Base-by-base conservation (phyloP, 768 basidiomycete species). In the Mrakia gelida region DNA sequence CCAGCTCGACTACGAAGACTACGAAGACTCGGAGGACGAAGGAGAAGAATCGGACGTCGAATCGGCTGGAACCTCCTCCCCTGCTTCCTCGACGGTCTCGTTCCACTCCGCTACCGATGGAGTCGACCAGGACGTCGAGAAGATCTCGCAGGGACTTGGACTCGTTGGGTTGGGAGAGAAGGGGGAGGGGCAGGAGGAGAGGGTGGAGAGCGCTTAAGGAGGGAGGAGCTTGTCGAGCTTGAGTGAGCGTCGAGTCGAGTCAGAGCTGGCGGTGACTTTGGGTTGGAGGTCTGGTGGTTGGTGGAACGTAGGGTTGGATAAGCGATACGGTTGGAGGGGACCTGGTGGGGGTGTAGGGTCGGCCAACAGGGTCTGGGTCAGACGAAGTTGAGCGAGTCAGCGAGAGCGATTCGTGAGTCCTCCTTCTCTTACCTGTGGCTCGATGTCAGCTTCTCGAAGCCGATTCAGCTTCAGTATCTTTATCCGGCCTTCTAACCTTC, bases 1-100 rank as follows among this genome's bases (percentile, higher is more conserved):
- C 18, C 71, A 79, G 78, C 75, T 79, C 45, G 78, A 79, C 26
- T 79, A 71, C 56, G 78, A 79, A 59, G 78, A 79, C 59, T 79
- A 79, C 28, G 78, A 75, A 28, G 74, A 75, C 26, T 79, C 78
- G 18, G 78, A 79, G 26, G 78, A 79, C 16, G 78, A 79, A 54
- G 78, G 67, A 34, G 67, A 65, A 34, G 30, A 23, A 1, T 70
- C 67, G 10, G 67, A 79, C 23, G 78, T 71, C 59, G 71, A 65
- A 18, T 38, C 41, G 23, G 74, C 18, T 70, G 32, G 38, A 70
- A 26, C 74, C 1, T 61, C 67, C 32, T 78, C 77, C 15, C 67
- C 73, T 28, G 73, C 73, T 0, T 73, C 71, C 28, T 78, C 77
- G n/a, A 68, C 77, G 1, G 77, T 78, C 38, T 74, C 73, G 38